Base-by-base conservation (phyloP, 805 yeast genomes). In the Zygosaccharomyces lentus region DNA sequence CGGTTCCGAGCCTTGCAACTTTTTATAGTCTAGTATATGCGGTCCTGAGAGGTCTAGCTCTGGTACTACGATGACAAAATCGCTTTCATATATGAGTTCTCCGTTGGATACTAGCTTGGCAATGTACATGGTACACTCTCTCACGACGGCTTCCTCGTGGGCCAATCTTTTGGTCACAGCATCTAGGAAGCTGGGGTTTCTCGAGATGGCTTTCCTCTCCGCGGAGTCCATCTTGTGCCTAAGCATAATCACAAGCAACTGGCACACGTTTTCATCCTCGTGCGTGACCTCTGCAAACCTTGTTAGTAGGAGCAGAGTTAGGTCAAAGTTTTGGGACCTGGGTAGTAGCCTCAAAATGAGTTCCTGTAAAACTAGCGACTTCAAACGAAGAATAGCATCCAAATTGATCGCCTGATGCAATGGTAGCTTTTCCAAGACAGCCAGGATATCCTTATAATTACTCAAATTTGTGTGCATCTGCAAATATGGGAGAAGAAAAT, bases 111-210 rank as follows among this genome's bases (percentile, higher is more conserved):
- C 45, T 7, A 52, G 32, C 42, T 64, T 66, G 6, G 68, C 68
- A 19, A 66, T 49, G 46, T 44, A 56, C 70, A 64, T 65, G 2
- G 69, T 65, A 12, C 68, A 48, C 37, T 67, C 69, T 27, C 68
- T 52, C 7, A 62, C 46, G 9, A 15, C 31, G 9, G 39, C 25
- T 29, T 56, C 53, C 35, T 57, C 54, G 38, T 60, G 53, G 24
- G 44, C 41, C 19, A 66, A 46, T 19, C 69, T 51, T 27, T 50
- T 51, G 0, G 69, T 64, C 2, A 66, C 57, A 10, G 59, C 57
- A 43, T 61, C 53, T 24, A 65, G 34, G 37, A 64, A 63, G 2
- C 31, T 30, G 1, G 51, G 13, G 34, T 53, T 50, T 26, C 52
- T 48, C 1, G 64, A 49, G 13, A 56, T 42, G 6, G 43, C 34